Conservation (phyloP, 2,329 filamentous ascomycete species). For the Sphaerulina musiva region DNA sequence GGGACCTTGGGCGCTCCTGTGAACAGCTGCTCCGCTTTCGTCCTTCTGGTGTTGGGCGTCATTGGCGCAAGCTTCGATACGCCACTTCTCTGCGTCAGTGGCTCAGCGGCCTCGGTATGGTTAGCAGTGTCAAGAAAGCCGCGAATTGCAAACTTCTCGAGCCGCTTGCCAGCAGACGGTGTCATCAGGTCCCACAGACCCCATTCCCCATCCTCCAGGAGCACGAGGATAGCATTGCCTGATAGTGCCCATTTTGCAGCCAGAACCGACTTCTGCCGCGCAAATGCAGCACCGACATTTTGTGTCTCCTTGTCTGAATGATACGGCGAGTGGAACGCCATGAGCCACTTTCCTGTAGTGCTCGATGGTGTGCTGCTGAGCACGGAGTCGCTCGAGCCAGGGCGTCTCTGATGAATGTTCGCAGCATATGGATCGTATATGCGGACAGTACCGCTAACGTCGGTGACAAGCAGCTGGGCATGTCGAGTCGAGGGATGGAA, state of each 20-base stretch:
- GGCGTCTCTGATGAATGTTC: constrained; percentile 14
- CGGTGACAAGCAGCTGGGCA: constrained; percentile 47
- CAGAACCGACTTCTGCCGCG: constrained; percentile 43
- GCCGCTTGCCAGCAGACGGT: constrained; percentile 15
- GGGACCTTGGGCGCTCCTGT: constrained; percentile 34
- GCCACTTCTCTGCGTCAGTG: constrained; percentile 30
- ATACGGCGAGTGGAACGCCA: constrained; percentile 27
- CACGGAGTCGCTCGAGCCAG: constrained; percentile 24
- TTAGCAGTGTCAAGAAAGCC: constrained; percentile 28
- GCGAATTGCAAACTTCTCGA: constrained; percentile 27
- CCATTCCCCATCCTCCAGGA: constrained; percentile 48
- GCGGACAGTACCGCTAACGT: constrained; percentile 50
- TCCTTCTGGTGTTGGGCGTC: constrained; percentile 47
- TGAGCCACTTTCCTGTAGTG: constrained; percentile 27
- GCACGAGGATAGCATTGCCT: constrained; percentile 42
- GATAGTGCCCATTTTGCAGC: constrained; percentile 44
- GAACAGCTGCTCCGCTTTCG: constrained; percentile 42
- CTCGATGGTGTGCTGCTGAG: constrained; percentile 2
- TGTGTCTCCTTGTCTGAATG: constrained; percentile 14
- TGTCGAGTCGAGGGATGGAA: constrained; percentile 27
- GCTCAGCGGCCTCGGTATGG: constrained; percentile 19
- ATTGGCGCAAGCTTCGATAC: constrained; percentile 41
- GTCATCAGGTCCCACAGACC: constrained; percentile 44
- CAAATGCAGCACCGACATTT: constrained; percentile 26
- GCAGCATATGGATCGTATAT: constrained; percentile 50